Base-by-base conservation (phyloP, 495 filamentous ascomycete species). In the Lophium mytilinum region DNA sequence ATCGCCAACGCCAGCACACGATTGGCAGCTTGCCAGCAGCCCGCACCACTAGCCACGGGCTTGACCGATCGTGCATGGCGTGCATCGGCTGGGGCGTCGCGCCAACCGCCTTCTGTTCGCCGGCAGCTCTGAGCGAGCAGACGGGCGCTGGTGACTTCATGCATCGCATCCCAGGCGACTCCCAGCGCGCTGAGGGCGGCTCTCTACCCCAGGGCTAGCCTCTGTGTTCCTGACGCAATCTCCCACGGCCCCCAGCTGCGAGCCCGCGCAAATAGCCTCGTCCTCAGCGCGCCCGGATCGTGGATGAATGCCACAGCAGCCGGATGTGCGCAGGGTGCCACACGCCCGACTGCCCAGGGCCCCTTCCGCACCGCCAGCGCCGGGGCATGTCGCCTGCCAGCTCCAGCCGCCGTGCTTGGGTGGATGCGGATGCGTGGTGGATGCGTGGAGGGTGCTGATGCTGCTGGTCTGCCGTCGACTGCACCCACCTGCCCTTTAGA, bases 161-260 rank as follows among this genome's bases (percentile, higher is more conserved):
- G 56, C 56, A 51, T 24, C 30, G 19, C 24, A 30, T 30, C 24
- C 24, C 17, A 14, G 21, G 39, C 40, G 50, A 50, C 24, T 30
- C 24, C 24, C 24, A 30, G 24, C 24, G 47, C 61, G 56, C 54
- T 42, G 35, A 59, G 51, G 51, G 62, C 62, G 62, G 62, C 62
- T 65, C 58, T 60, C 55, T 11, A 56, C 21, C 21, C 40, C 39
- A 65, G 58, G 62, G 62, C 62, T 65, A 60, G 54, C 53, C 53
- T 50, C 24, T 37, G 52, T 57, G 58, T 65, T 61, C 62, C 62
- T 65, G 62, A 65, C 62, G 62, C 62, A 65, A 65, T 65, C 50
- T 64, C 54, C 53, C 55, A 47, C 40, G 24, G 24, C 24, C 24
- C 24, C 24, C 24, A 30, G 6, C 24, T 6, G 6, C 24, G 24